Percentiles rank a stretch among this genome's conserved stretches.
Evolutionary conservation across 495 filamentous ascomycete genomes (phyloP).

Genomic region (Recurvomyces mirabilis): DNA sequence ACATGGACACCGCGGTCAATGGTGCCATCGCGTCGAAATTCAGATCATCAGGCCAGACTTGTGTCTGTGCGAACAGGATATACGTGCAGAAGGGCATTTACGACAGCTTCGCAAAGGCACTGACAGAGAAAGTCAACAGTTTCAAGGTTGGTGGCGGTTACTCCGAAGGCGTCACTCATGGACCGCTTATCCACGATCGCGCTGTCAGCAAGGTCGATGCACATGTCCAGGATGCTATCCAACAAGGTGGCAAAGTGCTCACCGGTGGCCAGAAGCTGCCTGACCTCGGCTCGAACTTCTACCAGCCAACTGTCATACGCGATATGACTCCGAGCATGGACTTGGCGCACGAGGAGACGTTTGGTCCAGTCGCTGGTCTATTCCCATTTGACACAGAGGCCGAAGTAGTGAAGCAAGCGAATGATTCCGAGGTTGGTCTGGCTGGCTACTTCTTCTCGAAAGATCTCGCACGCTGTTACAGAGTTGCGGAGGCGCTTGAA

Average conservation of each 20-base stretch:
- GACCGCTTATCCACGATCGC: constrained; percentile 36
- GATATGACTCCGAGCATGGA: constrained; percentile 38
- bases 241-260: constrained; percentile 34
- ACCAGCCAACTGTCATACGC: constrained; percentile 39
- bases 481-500: constrained; percentile 41
- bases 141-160: constrained; percentile 37
- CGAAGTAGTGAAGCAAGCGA: constrained; percentile 40
- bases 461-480: constrained; percentile 35
- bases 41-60: constrained; percentile 60
- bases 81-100: constrained; percentile 49
- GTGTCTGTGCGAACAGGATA: constrained; percentile 61
- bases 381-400: constrained; percentile 41
- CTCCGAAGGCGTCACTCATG: constrained; percentile 33
- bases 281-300: constrained; percentile 39
- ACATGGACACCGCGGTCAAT: constrained; percentile 50
- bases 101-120: constrained; percentile 33
- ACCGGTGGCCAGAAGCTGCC: constrained; percentile 33
- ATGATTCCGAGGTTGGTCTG: constrained; percentile 39
- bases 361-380: constrained; percentile 44
- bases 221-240: constrained; percentile 32
- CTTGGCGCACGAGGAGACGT: constrained; percentile 45
- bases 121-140: constrained; percentile 31
- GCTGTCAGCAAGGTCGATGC: constrained; percentile 30
- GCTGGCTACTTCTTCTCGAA: constrained; percentile 41
- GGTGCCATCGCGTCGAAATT: constrained; percentile 54